Evolutionary conservation across 805 yeast genomes (phyloP).

Genomic region (Metschnikowia picachoensis): DNA sequence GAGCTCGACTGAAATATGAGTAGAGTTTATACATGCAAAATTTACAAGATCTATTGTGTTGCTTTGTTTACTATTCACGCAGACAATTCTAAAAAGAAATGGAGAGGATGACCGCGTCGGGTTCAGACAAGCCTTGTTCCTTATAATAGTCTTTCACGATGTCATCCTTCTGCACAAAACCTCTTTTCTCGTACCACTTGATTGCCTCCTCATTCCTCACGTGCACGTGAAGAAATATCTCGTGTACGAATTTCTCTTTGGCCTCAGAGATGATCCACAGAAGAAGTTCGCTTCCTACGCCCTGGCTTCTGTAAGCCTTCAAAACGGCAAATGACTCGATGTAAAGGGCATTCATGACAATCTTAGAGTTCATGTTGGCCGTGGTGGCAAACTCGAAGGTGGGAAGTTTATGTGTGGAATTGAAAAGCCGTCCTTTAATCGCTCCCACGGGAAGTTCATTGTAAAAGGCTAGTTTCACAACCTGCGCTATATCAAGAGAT

Average conservation of each 20-base stretch:
- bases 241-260: constrained; percentile 49
- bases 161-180: constrained; percentile 39
- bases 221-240: constrained; percentile 53
- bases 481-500: constrained; percentile 44
- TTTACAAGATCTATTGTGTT: neutral
- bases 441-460: constrained; percentile 82
- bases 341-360: constrained; percentile 52
- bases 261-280: constrained; percentile 56
- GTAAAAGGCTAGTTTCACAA: constrained; percentile 59
- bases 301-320: constrained; percentile 54
- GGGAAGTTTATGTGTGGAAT: constrained; percentile 38
- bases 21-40: neutral
- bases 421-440: constrained; percentile 52
- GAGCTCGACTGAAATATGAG: neutral
- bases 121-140: constrained; percentile 40
- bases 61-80: neutral
- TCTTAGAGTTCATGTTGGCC: constrained; percentile 21
- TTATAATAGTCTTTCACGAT: constrained; percentile 46
- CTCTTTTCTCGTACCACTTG: constrained; percentile 50
- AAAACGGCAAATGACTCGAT: constrained; percentile 68
- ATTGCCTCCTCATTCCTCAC: constrained; percentile 37
- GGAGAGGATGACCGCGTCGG: constrained; percentile 45
- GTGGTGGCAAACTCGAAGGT: constrained; percentile 24
- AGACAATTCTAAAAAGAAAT: constrained; percentile 21
- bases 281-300: constrained; percentile 60